Base-by-base conservation (phyloP, 2,329 filamentous ascomycete genomes). In the Cordyceps farinosa region DNA sequence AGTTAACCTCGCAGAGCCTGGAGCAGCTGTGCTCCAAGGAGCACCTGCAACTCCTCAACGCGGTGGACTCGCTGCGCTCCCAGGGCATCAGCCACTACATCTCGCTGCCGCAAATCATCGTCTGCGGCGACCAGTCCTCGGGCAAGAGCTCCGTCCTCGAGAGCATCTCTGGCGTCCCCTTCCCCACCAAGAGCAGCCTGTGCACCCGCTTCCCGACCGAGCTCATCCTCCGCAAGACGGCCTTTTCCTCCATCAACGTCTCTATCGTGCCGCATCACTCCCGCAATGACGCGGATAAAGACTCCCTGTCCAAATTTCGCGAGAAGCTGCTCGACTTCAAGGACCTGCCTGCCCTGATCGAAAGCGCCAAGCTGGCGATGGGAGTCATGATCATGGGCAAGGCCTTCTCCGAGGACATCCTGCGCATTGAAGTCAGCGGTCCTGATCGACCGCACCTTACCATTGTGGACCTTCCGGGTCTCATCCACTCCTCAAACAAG, bases 71-170 rank as follows among this genome's bases (percentile, higher is more conserved):
- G 1, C 71, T 79, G 0, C 71, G 75, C 13, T 70, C 73, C 3
- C 69, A 72, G 17, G 75, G 75, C 1, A 67, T 78, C 48, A 72
- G 71, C 36, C 70, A 72, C 7, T 74, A 73, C 32, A 66, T 78
- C 17, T 72, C 74, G 11, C 68, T 82, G 0, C 80, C 80, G 1
- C 78, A 82, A 61, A 67, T 83, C n/a, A 77, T 85, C 3, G 81
- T 85, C n/a, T 82, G 78, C 59, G 83, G 84, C 6, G 79, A 84
- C 60, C 82, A 85, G 66, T 82, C 80, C 0, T 77, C 79, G 2
- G 84, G 83, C 1, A 87, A 87, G 67, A 84, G 80, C 51, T 85
- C 82, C 0, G 80, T 86, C 0, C 74, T 88, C 0, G 83, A 87
- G 65, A 82, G 82, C 0, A 79, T 88, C 27, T 83, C 83, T 0